phyloP scores from a whole-genome alignment of 345 rosid genomes.

The Rhodamnia argentea region DNA sequence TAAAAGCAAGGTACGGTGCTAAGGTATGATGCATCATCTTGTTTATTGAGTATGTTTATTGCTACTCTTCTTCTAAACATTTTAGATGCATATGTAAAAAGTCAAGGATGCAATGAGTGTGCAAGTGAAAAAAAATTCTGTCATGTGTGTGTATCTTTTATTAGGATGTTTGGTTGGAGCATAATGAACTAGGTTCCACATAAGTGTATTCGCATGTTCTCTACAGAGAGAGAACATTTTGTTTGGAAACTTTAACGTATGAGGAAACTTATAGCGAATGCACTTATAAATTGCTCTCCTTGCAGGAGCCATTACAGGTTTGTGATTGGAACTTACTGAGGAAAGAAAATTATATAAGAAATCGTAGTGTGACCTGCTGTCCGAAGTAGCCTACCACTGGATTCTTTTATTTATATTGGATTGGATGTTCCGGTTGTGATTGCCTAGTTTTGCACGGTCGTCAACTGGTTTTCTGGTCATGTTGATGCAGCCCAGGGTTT shows the following conservation, averaged over 20 bases:
- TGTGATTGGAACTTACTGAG: not conserved
- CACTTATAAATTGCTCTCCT: not conserved
- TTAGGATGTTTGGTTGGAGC: not conserved
- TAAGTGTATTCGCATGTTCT: not conserved
- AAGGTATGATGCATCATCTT: slow-evolving; percentile 52
- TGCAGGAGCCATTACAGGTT: not conserved
- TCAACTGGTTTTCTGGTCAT: not conserved
- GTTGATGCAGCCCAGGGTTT: not conserved
- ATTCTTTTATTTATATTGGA: not conserved
- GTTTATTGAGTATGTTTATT: not conserved
- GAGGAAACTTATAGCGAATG: not conserved
- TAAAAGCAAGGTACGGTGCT: slow-evolving; percentile 96
- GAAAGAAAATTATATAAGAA: not conserved
- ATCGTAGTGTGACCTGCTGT: not conserved
- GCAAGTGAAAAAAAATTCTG: not conserved
- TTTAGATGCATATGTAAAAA: not conserved
- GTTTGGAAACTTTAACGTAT: not conserved
- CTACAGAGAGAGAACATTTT: not conserved
- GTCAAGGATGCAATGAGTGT: not conserved
- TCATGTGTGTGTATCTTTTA: not conserved
- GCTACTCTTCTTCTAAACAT: not conserved
- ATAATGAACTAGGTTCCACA: not conserved
- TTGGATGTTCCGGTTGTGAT: not conserved
- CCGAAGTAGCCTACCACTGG: not conserved
- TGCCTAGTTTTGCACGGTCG: not conserved